phyloP scores from a whole-genome alignment of 805 yeast genomes.

The Ogataea neopini region DNA sequence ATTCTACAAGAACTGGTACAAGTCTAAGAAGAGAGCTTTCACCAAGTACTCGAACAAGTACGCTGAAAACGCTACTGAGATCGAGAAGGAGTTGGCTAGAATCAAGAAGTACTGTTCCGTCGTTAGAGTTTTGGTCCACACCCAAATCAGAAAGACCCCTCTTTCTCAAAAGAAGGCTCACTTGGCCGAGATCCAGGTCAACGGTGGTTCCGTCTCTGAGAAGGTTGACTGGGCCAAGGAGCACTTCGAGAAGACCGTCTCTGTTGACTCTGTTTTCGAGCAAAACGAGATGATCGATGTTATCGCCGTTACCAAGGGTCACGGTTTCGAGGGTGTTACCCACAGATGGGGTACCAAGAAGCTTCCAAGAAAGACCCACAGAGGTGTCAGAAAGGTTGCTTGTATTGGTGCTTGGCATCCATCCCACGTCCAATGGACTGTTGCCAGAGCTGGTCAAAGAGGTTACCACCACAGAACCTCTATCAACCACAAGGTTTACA shows the following conservation, averaged over 20 bases:
- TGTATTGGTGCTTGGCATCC: constrained; percentile 99
- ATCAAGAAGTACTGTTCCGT: constrained; percentile 97
- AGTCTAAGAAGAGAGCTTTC: constrained; percentile 99
- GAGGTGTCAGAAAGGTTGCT: constrained; percentile 99
- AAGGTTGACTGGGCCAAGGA: constrained; percentile 98
- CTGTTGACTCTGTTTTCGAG: constrained; percentile 95
- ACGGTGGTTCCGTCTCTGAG: constrained; percentile 98
- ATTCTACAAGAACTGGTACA: constrained; percentile 99
- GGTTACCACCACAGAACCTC: constrained; percentile 99
- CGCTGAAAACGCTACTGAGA: constrained; percentile 84
- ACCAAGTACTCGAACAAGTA: constrained; percentile 99
- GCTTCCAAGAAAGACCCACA: constrained; percentile 99
- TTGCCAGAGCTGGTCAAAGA: constrained; percentile 99
- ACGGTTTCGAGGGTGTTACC: constrained; percentile 99
- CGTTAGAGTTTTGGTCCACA: constrained; percentile 99
- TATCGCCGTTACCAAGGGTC: constrained; percentile 99
- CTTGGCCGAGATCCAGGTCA: constrained; percentile 98
- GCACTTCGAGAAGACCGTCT: constrained; percentile 98
- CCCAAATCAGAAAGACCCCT: constrained; percentile 99
- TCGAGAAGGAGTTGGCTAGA: constrained; percentile 97
- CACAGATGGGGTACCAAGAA: constrained; percentile 99
- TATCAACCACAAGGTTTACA: constrained; percentile 99
- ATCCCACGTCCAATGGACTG: constrained; percentile 99
- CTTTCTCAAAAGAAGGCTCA: constrained; percentile 99
- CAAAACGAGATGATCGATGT: constrained; percentile 98